These are phyloP conservation scores for Acer saccharum DNA, from an alignment of 345 rosid species.

Conservation along the genomic window DNA sequence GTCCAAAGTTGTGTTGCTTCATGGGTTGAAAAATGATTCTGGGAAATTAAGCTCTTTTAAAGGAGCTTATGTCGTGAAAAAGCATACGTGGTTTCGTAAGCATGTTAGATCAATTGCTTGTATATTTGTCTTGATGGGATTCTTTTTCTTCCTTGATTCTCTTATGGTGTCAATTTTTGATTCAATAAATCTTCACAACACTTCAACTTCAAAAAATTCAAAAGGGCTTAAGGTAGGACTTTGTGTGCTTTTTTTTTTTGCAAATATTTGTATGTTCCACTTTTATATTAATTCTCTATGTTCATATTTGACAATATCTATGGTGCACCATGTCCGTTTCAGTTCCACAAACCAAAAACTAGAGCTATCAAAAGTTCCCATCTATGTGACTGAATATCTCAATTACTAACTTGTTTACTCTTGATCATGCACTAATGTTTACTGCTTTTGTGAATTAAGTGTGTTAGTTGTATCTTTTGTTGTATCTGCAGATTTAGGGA, in stretches of 20 bases:
- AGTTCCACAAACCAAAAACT: background rate
- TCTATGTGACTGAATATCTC: background rate
- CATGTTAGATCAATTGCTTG: conserved; percentile 48
- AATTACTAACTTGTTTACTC: background rate
- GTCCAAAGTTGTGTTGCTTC: conserved; percentile 32
- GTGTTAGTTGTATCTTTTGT: background rate
- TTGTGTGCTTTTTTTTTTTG: background rate
- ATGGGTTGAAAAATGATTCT: conserved; percentile 52
- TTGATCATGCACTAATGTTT: background rate
- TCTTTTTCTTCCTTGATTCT: conserved; percentile 67
- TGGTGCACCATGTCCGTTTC: no score
- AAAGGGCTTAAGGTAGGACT: conserved; percentile 51
- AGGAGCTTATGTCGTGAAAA: conserved; percentile 54
- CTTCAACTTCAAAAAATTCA: conserved; percentile 38
- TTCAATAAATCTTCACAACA: conserved; percentile 40
- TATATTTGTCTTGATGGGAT: conserved; percentile 45
- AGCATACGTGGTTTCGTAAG: conserved; percentile 52
- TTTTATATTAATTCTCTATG: background rate
- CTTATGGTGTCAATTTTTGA: conserved; percentile 61
- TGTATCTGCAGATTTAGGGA: no score
- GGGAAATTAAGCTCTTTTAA: conserved; percentile 48
- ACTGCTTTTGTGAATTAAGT: background rate
- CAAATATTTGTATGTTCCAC: background rate
- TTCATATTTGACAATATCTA: no score
- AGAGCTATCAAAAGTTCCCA: background rate